Percentiles rank a stretch among this genome's conserved stretches.
These are phyloP conservation scores for Suillus lakei DNA, from an alignment of 768 basidiomycete species.

Conservation along the genomic window DNA sequence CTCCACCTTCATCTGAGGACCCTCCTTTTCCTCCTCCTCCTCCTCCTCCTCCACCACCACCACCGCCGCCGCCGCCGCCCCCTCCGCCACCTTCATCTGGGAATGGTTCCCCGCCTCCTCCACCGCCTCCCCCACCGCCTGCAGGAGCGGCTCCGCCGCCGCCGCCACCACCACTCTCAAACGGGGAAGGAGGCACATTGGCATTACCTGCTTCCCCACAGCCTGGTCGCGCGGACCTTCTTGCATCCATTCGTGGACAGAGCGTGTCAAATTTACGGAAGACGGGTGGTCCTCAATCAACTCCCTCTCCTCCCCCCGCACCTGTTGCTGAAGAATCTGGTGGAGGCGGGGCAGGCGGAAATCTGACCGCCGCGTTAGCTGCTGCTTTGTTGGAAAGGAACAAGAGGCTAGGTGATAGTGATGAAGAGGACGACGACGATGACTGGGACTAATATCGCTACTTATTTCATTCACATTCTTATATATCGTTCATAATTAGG, in stretches of 20 bases:
- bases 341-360: constrained; percentile 57
- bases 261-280: constrained; percentile 75
- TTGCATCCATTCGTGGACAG: constrained; percentile 84
- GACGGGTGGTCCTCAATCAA: constrained; percentile 36
- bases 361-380: constrained; percentile 83
- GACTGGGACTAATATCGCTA: constrained; percentile 53
- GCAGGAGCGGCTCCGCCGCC: constrained; percentile 27
- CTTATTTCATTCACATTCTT: constrained; percentile 9
- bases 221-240: constrained; percentile 65
- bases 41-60: constrained; percentile 36
- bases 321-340: constrained; percentile 35
- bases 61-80: constrained; percentile 32
- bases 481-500: constrained; percentile 16
- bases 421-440: constrained; percentile 78
- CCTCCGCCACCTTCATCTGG: constrained; percentile 29
- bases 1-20: constrained; percentile 26
- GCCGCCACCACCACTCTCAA: constrained; percentile 48
- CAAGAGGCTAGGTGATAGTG: constrained; percentile 86
- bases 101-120: constrained; percentile 29
- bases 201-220: constrained; percentile 53
- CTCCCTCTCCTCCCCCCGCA: constrained; percentile 42
- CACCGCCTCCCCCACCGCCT: constrained; percentile 38
- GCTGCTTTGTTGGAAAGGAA: constrained; percentile 83
- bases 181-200: constrained; percentile 22
- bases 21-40: constrained; percentile 36